These are phyloP conservation scores for Acacia melanoxylon DNA, from an alignment of 306 rosid species.

Conservation along the genomic window DNA sequence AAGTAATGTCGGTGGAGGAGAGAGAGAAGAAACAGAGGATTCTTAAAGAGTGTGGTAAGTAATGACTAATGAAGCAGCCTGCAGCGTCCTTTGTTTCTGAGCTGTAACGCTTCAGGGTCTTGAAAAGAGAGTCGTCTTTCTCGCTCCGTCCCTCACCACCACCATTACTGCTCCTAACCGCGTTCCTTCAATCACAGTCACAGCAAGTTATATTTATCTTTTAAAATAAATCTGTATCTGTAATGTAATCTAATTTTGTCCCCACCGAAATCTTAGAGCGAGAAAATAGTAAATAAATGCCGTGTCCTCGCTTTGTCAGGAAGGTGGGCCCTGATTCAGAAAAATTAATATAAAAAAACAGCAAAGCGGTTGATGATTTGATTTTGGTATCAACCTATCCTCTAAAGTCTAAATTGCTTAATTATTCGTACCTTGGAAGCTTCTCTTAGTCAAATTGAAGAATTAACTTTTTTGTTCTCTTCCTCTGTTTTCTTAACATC, in stretches of 20 bases:
- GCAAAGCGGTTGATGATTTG: background rate
- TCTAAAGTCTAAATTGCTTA: background rate
- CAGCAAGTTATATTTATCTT: background rate
- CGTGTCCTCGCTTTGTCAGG: background rate
- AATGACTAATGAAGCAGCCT: constrained; percentile 1
- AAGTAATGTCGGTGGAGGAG: constrained; percentile 36
- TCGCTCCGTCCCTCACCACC: too few species aligned
- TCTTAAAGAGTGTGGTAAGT: constrained; percentile 16
- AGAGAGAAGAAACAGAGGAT: constrained; percentile 21
- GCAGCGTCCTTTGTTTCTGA: constrained; percentile 30
- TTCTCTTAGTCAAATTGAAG: constrained; percentile 1
- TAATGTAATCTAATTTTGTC: background rate
- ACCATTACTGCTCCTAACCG: background rate
- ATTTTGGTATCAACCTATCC: background rate
- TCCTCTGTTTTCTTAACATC: too few species aligned
- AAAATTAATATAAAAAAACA: background rate
- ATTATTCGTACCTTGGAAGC: background rate
- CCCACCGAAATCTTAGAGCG: background rate
- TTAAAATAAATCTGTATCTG: background rate
- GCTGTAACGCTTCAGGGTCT: constrained; percentile 43
- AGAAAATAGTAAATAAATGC: background rate
- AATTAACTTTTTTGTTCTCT: constrained; percentile 7
- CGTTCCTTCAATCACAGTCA: background rate
- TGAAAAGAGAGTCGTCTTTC: constrained; percentile 11
- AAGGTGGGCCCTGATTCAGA: background rate